A percentile compares a stretch with the other conserved stretches of the same genome.
Conservation (phyloP, 2,329 filamentous ascomycete species). For the Lomentospora prolificans region DNA sequence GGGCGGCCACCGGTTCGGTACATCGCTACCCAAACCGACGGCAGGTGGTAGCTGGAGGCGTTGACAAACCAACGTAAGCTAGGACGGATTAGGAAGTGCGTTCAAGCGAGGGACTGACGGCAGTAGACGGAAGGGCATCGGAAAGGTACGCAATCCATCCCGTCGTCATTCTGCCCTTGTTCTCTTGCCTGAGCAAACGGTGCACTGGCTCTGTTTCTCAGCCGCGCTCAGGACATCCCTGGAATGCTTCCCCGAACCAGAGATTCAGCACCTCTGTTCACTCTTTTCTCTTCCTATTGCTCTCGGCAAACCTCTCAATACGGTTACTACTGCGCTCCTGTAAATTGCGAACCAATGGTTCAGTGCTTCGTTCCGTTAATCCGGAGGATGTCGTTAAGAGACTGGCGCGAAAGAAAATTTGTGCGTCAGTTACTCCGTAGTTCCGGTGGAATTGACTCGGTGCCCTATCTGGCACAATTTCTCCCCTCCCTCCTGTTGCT, state of each 20-base stretch:
- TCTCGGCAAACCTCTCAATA: neutral
- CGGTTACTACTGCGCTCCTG: neutral
- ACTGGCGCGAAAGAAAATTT: neutral
- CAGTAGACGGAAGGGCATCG: neutral
- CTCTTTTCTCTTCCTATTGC: neutral
- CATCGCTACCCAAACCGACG: neutral
- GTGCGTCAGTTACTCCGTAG: neutral
- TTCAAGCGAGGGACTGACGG: neutral
- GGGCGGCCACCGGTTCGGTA: neutral
- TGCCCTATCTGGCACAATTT: neutral
- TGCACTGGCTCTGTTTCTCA: neutral
- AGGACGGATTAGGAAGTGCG: neutral
- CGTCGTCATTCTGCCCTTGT: neutral
- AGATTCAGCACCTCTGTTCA: neutral
- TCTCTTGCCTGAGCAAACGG: neutral
- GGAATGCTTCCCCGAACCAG: conserved; percentile 1
- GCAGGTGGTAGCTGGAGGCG: neutral
- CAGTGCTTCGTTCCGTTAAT: neutral
- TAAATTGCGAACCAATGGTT: neutral
- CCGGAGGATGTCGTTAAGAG: neutral
- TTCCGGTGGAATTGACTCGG: neutral
- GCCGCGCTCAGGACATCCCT: neutral
- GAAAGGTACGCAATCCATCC: neutral
- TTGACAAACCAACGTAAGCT: neutral
- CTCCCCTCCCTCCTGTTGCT: neutral